Evolutionary conservation across 2,329 filamentous ascomycete species (phyloP).

Genomic region (Metarhizium rileyi): DNA sequence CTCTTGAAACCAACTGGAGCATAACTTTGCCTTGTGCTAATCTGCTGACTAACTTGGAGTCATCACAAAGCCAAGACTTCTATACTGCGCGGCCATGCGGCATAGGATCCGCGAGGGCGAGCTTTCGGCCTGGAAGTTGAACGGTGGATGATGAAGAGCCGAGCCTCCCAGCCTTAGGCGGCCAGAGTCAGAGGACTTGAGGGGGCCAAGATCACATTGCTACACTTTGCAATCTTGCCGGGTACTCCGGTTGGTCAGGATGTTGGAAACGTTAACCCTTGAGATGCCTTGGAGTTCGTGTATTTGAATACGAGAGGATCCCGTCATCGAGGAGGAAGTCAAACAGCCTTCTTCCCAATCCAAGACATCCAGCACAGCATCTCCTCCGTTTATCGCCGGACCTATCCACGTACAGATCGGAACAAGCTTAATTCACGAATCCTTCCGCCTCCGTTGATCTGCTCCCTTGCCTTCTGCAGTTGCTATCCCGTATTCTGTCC

Average conservation of each 20-base stretch:
- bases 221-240: background rate
- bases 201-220: background rate
- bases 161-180: background rate
- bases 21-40: too few species aligned
- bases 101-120: background rate
- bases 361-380: background rate
- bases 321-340: background rate
- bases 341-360: background rate
- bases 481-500: background rate
- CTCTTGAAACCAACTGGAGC: too few species aligned
- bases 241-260: background rate
- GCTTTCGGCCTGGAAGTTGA: background rate
- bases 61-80: background rate
- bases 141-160: background rate
- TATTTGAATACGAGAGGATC: background rate
- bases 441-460: background rate
- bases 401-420: background rate
- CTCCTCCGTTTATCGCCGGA: background rate
- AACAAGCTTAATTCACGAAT: background rate
- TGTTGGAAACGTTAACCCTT: background rate
- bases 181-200: background rate
- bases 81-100: background rate
- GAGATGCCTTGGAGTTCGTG: background rate
- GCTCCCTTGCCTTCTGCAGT: background rate
- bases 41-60: background rate